phyloP scores from a whole-genome alignment of 2,329 filamentous ascomycete species.

The Colletotrichum tofieldiae region DNA sequence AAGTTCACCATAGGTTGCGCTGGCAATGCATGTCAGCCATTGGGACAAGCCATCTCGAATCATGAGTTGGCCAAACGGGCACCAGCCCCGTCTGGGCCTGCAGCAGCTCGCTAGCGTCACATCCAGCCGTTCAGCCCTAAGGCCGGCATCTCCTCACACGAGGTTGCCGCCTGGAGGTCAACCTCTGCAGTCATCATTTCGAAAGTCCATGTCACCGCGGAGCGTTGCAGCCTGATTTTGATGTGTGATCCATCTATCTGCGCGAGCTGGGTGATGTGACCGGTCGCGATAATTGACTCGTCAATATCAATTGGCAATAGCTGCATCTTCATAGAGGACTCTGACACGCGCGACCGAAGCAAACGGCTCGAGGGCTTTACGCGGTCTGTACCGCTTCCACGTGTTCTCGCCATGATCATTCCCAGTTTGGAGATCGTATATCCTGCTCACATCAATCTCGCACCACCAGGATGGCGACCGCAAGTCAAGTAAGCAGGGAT shows the following conservation, averaged over 20 bases:
- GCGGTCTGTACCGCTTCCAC: neutral
- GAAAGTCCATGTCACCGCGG: neutral
- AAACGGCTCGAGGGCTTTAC: neutral
- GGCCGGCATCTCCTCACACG: conserved; percentile 24
- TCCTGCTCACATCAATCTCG: conserved; percentile 6
- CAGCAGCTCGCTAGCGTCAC: conserved; percentile 36
- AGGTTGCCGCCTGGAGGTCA: conserved; percentile 6
- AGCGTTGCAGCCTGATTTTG: conserved; percentile 6
- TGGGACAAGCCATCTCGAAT: conserved; percentile 11
- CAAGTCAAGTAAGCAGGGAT: conserved; percentile 19
- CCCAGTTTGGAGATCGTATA: conserved; percentile 41
- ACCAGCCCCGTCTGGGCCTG: conserved; percentile 18
- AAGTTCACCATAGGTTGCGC: conserved; percentile 23
- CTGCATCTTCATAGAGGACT: neutral
- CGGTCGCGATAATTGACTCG: neutral
- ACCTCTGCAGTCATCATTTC: conserved; percentile 23
- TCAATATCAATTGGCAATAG: neutral
- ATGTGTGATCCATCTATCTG: neutral
- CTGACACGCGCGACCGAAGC: neutral
- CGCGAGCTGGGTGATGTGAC: neutral
- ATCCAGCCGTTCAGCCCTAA: conserved; percentile 31
- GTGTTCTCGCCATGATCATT: conserved; percentile 25
- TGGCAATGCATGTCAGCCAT: conserved; percentile 34
- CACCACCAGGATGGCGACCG: conserved; percentile 32
- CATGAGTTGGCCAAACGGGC: neutral